Percentiles rank a stretch among this genome's conserved stretches.
Conservation (phyloP, 1,284 basidiomycete species). For the Apiotrichum akiyoshidainum region DNA sequence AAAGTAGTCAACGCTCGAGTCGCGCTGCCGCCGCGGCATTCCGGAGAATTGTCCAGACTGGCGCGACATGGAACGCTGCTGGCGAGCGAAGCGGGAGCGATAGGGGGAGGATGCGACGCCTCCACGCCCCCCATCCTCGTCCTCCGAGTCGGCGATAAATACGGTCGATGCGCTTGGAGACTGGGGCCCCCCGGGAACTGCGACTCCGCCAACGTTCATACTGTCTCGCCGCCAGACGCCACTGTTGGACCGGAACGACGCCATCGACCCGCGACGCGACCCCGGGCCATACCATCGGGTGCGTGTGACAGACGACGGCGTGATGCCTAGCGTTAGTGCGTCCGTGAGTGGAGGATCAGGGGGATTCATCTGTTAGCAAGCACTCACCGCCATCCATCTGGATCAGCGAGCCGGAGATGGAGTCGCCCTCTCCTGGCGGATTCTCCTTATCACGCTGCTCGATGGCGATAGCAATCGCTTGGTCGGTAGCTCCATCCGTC, state of each 20-base stretch:
- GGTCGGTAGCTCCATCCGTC: conserved; percentile 25
- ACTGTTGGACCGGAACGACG: conserved; percentile 24
- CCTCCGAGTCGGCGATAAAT: conserved; percentile 42
- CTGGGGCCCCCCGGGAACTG: conserved; percentile 21
- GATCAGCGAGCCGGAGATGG: conserved; percentile 20
- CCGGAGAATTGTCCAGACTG: neutral
- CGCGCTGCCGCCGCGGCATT: conserved; percentile 6
- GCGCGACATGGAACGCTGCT: too few species aligned
- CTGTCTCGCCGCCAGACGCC: conserved; percentile 26
- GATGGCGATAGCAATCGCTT: conserved; percentile 22
- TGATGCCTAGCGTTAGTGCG: conserved; percentile 23
- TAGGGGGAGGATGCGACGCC: conserved; percentile 14
- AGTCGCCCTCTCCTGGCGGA: conserved; percentile 22
- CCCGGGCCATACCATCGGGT: conserved; percentile 29
- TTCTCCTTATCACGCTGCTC: conserved; percentile 24
- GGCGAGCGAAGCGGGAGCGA: conserved; percentile 7
- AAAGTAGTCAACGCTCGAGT: conserved; percentile 15
- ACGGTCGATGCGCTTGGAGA: conserved; percentile 38
- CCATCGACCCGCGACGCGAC: conserved; percentile 32
- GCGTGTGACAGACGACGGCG: conserved; percentile 41
- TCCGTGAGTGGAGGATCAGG: too few species aligned
- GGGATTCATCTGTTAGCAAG: too few species aligned
- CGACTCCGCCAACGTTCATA: conserved; percentile 12
- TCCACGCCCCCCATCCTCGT: conserved; percentile 25
- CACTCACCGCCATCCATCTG: conserved; percentile 20